phyloP scores from a whole-genome alignment of 2,329 filamentous ascomycete species.

The Stagonosporopsis cucurbitacearum region DNA sequence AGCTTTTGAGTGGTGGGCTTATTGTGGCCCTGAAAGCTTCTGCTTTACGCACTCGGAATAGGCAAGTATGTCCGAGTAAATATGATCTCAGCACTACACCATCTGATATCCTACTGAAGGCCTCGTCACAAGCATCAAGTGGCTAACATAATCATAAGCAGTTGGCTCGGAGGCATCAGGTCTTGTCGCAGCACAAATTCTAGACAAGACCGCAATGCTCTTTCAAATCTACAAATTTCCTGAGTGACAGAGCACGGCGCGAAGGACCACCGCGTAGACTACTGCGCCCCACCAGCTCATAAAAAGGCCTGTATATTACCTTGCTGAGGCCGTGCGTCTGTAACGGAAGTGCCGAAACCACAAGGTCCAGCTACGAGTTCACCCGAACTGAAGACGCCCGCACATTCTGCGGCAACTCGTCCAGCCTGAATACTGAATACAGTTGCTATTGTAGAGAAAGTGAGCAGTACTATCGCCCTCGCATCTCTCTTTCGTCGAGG shows the following conservation, averaged over 20 bases:
- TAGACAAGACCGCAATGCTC: not conserved
- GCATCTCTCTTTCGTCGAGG: too few species aligned
- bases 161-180: not conserved
- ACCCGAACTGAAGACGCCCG: not conserved
- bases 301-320: not conserved
- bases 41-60: not conserved
- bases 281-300: not conserved
- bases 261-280: not conserved
- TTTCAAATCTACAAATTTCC: not conserved
- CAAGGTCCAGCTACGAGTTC: not conserved
- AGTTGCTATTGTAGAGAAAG: not conserved
- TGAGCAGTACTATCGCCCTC: not conserved
- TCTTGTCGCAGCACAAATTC: not conserved
- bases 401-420: not conserved
- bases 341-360: not conserved
- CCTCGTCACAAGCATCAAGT: not conserved
- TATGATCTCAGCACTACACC: not conserved
- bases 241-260: not conserved
- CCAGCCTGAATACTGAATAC: not conserved
- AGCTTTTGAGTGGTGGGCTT: constrained; percentile 2
- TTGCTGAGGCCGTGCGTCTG: too few species aligned
- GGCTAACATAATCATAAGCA: not conserved
- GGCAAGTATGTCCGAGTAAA: not conserved
- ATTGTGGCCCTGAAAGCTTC: not conserved
- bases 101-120: not conserved